phyloP scores from a whole-genome alignment of 1,139 yeast species.

The Schizosaccharomyces versatilis region DNA sequence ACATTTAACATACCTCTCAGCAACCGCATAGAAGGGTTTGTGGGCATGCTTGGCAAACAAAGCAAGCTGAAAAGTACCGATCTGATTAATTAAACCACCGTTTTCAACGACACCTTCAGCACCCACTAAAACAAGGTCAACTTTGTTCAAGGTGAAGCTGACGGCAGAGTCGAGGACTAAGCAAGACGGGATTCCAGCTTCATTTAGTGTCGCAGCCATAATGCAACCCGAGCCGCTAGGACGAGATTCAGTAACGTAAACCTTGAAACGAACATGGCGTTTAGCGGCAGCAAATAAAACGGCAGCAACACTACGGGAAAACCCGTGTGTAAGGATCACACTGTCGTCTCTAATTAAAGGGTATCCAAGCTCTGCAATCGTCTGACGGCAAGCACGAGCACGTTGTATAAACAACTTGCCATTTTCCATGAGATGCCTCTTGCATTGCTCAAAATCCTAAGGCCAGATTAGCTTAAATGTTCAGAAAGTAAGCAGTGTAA shows the following conservation, averaged over 20 bases:
- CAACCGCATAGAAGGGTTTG: constrained; percentile 82
- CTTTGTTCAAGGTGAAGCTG: constrained; percentile 75
- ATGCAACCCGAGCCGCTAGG: constrained; percentile 62
- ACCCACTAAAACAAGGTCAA: constrained; percentile 84
- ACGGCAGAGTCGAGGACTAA: constrained; percentile 84
- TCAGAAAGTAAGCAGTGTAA: background rate
- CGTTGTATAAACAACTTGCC: constrained; percentile 81
- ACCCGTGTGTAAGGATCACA: constrained; percentile 69
- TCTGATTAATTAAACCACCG: constrained; percentile 91
- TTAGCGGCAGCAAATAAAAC: constrained; percentile 54
- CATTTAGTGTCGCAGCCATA: constrained; percentile 48
- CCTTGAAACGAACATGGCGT: constrained; percentile 61
- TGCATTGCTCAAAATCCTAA: constrained; percentile 83
- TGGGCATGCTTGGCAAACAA: constrained; percentile 76
- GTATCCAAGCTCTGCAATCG: constrained; percentile 70
- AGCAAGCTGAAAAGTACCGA: constrained; percentile 89
- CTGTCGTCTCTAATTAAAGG: constrained; percentile 89
- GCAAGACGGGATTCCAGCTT: constrained; percentile 74
- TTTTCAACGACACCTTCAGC: constrained; percentile 98
- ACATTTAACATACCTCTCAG: constrained; percentile 27
- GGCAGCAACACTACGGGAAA: constrained; percentile 71
- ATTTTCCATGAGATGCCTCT: constrained; percentile 68
- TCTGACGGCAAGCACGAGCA: constrained; percentile 73
- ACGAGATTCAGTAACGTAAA: constrained; percentile 78
- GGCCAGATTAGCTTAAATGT: background rate